Evolutionary conservation across 805 yeast species (phyloP).

Genomic region (Sugiyamaella boreocaroliniensis): DNA sequence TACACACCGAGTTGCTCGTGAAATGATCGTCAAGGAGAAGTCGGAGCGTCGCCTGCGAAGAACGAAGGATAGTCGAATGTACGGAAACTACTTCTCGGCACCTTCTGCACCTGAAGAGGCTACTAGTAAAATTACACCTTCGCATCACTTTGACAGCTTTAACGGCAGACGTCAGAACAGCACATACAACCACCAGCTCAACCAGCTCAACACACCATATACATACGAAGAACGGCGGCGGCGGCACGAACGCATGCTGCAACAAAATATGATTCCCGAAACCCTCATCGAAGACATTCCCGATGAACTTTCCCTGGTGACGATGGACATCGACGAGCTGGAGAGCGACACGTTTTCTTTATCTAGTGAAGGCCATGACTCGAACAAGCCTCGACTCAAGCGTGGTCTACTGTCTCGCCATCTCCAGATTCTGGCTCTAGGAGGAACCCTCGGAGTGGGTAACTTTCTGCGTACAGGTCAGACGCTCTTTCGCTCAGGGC

Average conservation of each 20-base stretch:
- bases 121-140: slow-evolving; percentile 7
- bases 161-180: slow-evolving; percentile 21
- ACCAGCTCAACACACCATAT: slow-evolving; percentile 17
- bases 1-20: slow-evolving; percentile 24
- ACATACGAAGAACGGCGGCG: slow-evolving; percentile 16
- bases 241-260: background rate
- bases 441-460: slow-evolving; percentile 78
- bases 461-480: slow-evolving; percentile 63
- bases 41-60: slow-evolving; percentile 12
- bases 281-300: slow-evolving; percentile 6
- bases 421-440: slow-evolving; percentile 69
- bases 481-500: slow-evolving; percentile 68
- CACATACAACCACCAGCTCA: slow-evolving; percentile 19
- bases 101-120: slow-evolving; percentile 3
- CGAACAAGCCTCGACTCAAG: slow-evolving; percentile 29
- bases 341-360: slow-evolving; percentile 17
- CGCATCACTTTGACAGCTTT: slow-evolving; percentile 20
- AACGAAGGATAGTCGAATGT: slow-evolving; percentile 11
- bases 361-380: slow-evolving; percentile 8
- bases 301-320: slow-evolving; percentile 22
- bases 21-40: slow-evolving; percentile 18
- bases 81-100: slow-evolving; percentile 21
- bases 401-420: slow-evolving; percentile 59
- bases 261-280: background rate
- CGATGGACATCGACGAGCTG: slow-evolving; percentile 24